Evolutionary conservation across 306 rosid species (phyloP).

Genomic region (Prinsepia uniflora): DNA sequence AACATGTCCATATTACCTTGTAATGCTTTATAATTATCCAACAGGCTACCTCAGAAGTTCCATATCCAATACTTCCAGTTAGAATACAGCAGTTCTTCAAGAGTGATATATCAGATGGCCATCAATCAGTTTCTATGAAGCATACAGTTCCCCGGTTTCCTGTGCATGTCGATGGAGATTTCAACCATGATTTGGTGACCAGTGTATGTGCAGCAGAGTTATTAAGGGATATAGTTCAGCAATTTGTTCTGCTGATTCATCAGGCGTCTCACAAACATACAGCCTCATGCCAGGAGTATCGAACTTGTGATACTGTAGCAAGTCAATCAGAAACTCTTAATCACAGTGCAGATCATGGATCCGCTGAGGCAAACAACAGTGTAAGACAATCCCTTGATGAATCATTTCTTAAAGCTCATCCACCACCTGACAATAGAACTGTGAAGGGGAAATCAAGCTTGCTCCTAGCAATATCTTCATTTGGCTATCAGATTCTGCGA

Average conservation of each 20-base stretch:
- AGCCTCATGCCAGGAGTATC: slow-evolving; percentile 24
- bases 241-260: slow-evolving; percentile 67
- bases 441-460: slow-evolving; percentile 69
- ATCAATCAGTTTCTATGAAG: slow-evolving; percentile 45
- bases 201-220: slow-evolving; percentile 56
- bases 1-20: background rate
- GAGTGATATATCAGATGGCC: slow-evolving; percentile 40
- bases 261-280: slow-evolving; percentile 56
- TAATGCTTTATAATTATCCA: slow-evolving; percentile 26
- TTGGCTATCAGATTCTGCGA: slow-evolving; percentile 86
- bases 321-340: slow-evolving; percentile 27
- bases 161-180: slow-evolving; percentile 60
- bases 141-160: slow-evolving; percentile 63
- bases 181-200: slow-evolving; percentile 53
- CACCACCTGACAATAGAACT: slow-evolving; percentile 46
- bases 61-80: slow-evolving; percentile 56
- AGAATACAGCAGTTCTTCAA: slow-evolving; percentile 63
- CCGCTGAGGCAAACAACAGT: slow-evolving; percentile 24
- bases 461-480: slow-evolving; percentile 65
- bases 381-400: slow-evolving; percentile 37
- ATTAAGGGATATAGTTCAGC: slow-evolving; percentile 58
- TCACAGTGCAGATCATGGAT: slow-evolving; percentile 32
- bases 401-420: slow-evolving; percentile 39
- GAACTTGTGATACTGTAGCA: slow-evolving; percentile 25
- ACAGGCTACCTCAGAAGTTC: slow-evolving; percentile 88